Percentiles rank a stretch among this genome's conserved stretches.
Evolutionary conservation across 108 stramenopile species (phyloP).

Genomic region (Skeletonema grethae): DNA sequence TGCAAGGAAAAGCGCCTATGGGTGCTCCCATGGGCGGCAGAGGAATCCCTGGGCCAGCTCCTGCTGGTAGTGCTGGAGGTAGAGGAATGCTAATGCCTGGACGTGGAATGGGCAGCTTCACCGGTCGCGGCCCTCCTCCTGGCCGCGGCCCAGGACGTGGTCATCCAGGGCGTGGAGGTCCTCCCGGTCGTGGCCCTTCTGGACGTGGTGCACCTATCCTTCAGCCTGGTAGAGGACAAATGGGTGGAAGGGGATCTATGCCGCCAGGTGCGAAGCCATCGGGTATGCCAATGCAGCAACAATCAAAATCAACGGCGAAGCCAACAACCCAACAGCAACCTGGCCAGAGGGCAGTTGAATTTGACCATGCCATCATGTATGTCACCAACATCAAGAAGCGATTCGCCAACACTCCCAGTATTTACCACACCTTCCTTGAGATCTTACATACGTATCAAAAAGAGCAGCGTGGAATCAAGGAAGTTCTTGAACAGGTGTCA

Average conservation of each 20-base stretch:
- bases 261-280: conserved; percentile 20
- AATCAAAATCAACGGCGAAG: conserved; percentile 20
- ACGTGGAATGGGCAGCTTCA: background rate
- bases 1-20: conserved; percentile 11
- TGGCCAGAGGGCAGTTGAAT: conserved; percentile 65
- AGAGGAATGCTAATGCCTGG: conserved; percentile 26
- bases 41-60: background rate
- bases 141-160: conserved; percentile 24
- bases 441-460: conserved; percentile 95
- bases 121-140: conserved; percentile 13
- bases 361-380: conserved; percentile 94
- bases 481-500: conserved; percentile 91
- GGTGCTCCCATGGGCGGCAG: conserved; percentile 5
- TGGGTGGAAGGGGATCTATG: conserved; percentile 14
- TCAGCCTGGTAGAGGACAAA: conserved; percentile 22
- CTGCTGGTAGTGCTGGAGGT: conserved; percentile 13
- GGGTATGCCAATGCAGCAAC: conserved; percentile 23
- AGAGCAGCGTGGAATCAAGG: conserved; percentile 93
- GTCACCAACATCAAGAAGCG: conserved; percentile 93
- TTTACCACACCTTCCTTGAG: conserved; percentile 89
- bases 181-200: conserved; percentile 17
- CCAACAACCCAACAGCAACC: conserved; percentile 20
- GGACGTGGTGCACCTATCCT: conserved; percentile 24
- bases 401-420: conserved; percentile 86
- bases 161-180: conserved; percentile 19